phyloP scores from a whole-genome alignment of 352 stramenopile genomes.

The Plasmopara muralis region DNA sequence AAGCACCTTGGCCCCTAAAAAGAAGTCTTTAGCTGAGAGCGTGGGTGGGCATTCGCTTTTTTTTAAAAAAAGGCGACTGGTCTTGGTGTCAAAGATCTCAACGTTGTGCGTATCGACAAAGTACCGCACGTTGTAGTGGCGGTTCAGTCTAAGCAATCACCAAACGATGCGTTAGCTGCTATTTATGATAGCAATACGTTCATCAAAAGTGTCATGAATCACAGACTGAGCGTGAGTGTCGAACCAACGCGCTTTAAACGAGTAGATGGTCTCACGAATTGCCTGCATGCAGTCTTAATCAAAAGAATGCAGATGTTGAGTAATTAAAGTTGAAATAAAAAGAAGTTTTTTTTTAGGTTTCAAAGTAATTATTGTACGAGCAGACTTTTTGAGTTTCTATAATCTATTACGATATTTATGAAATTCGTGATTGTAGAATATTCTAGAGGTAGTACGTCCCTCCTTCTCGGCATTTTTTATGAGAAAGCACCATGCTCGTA shows the following conservation, averaged over 20 bases:
- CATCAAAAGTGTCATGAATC: not conserved
- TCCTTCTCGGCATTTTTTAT: too few species aligned
- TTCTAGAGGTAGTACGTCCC: too few species aligned
- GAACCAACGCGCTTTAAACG: constrained; percentile 78
- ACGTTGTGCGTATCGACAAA: constrained; percentile 72
- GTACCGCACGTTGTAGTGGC: constrained; percentile 75
- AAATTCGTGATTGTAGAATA: too few species aligned
- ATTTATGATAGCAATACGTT: not conserved
- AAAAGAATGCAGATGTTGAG: too few species aligned
- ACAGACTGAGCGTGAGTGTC: constrained; percentile 66
- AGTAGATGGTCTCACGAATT: constrained; percentile 69
- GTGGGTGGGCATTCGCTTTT: constrained; percentile 76
- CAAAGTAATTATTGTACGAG: too few species aligned
- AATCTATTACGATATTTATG: too few species aligned
- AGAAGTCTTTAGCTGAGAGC: constrained; percentile 71
- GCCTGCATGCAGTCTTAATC: constrained; percentile 36
- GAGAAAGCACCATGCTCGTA: not conserved
- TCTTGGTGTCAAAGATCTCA: constrained; percentile 87
- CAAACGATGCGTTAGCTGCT: constrained; percentile 2
- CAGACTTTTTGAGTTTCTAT: too few species aligned
- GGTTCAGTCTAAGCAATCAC: constrained; percentile 48
- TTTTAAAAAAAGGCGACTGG: constrained; percentile 87
- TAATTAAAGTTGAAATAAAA: too few species aligned
- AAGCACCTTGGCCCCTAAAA: constrained; percentile 72
- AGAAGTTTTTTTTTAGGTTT: too few species aligned